These are phyloP conservation scores for Dioszegia hungarica DNA, from an alignment of 768 basidiomycete species.

Conservation along the genomic window DNA sequence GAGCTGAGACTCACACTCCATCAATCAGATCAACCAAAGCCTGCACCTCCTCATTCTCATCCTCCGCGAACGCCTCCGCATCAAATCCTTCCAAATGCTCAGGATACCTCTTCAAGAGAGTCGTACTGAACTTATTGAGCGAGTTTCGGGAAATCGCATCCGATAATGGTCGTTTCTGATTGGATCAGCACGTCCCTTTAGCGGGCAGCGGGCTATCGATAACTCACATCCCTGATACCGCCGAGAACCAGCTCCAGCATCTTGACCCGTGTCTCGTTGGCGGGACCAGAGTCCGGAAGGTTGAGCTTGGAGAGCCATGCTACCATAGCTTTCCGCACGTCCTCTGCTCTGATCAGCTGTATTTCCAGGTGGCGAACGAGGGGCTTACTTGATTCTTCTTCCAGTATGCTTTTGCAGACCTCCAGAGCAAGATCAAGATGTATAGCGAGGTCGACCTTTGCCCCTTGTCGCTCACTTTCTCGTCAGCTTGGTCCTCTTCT, in stretches of 20 bases:
- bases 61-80: slow-evolving; percentile 24
- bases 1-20: slow-evolving; percentile 30
- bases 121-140: slow-evolving; percentile 63
- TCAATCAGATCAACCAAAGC: slow-evolving; percentile 33
- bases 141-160: slow-evolving; percentile 65
- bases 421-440: slow-evolving; percentile 62
- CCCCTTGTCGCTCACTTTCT: slow-evolving; percentile 52
- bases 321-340: slow-evolving; percentile 61
- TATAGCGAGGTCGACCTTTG: slow-evolving; percentile 47
- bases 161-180: slow-evolving; percentile 58
- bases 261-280: slow-evolving; percentile 57
- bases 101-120: slow-evolving; percentile 66
- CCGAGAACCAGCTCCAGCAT: slow-evolving; percentile 58
- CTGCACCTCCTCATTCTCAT: slow-evolving; percentile 15
- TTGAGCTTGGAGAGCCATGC: slow-evolving; percentile 62
- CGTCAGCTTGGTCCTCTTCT: not conserved
- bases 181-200: too few species aligned
- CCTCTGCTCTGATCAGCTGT: slow-evolving; percentile 51
- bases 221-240: slow-evolving; percentile 53
- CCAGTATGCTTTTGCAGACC: slow-evolving; percentile 56
- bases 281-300: slow-evolving; percentile 64
- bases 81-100: slow-evolving; percentile 63
- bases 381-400: slow-evolving; percentile 55
- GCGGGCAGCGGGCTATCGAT: too few species aligned
- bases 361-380: not conserved